Base-by-base conservation (phyloP, 192 early-diverging fungal genomes). In the Pilobolus umbonatus region DNA sequence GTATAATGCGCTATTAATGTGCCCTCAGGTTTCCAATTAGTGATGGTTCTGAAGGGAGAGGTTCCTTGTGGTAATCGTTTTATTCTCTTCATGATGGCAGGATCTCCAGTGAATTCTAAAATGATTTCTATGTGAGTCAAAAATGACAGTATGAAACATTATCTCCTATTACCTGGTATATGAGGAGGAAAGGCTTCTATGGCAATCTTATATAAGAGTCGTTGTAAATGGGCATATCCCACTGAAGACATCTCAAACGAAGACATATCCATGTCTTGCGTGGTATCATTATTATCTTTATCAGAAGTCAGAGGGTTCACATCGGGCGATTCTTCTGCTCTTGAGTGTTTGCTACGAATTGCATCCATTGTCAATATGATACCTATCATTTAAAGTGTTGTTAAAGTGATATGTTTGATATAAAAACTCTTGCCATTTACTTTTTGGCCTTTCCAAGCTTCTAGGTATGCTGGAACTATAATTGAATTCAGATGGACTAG, bases 1-100 rank as follows among this genome's bases (percentile, higher is more conserved):
- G 80, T 75, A 17, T 95, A 70, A 55, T 90, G 85, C 9, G 88
- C 89, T 12, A 94, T 82, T 31, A 95, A 62, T 11, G 75, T 85
- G 57, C 86, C 90, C 66, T 89, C 83, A 4, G 90, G 91, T 45
- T 83, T 77, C 88, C 88, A 92, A 35, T 67, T 75, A 15, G 70
- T 62, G 14, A 86, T 61, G 1, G 81, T 77, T 30, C 57, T 40
- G 15, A 68, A 62, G 1, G 49, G 47, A 14, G 62, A 55, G 8
- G 68, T 47, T 21, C 73, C 76, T 55, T 69, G 69, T 30, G 73
- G 58, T 22, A 64, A 19, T 17, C 71, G 52, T 48, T 67, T 63
- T 19, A 43, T 68, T 36, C 57, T 55, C 44, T 65, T 59, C 55
- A 57, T 65, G 8, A 65, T 42, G 9, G 55, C 29, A 25, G 64